phyloP scores from a whole-genome alignment of 441 rosid species.

The Populus hybrid region DNA sequence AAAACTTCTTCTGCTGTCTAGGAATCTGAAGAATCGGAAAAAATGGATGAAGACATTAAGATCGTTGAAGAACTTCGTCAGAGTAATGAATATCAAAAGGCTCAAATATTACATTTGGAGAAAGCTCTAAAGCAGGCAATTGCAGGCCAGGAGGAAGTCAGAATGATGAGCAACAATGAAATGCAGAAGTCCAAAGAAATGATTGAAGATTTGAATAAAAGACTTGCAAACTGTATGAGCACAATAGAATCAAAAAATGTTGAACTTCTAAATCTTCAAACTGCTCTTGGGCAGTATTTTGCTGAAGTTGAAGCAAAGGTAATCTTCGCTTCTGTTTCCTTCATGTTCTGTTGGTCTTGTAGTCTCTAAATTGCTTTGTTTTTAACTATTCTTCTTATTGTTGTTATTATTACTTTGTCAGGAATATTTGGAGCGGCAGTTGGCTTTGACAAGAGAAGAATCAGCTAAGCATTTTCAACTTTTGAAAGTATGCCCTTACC shows the following conservation, averaged over 20 bases:
- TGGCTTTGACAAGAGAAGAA: conserved; percentile 82
- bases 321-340: conserved; percentile 7
- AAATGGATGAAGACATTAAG: too few relatives aligned
- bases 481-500: conserved; percentile 50
- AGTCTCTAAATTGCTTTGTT: neutral
- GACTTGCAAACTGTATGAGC: conserved; percentile 62
- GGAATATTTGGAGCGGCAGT: conserved; percentile 81
- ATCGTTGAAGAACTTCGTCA: too few relatives aligned
- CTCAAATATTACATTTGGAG: too few relatives aligned
- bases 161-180: conserved; percentile 46
- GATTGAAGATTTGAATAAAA: conserved; percentile 66
- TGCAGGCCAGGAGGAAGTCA: conserved; percentile 61
- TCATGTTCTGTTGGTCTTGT: neutral
- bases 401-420: conserved; percentile 18
- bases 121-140: too few relatives aligned
- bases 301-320: conserved; percentile 98
- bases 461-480: conserved; percentile 55
- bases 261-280: conserved; percentile 88
- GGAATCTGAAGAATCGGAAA: too few relatives aligned
- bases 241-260: conserved; percentile 70
- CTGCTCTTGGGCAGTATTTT: conserved; percentile 96
- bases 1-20: too few relatives aligned
- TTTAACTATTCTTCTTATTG: neutral
- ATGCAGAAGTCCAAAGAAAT: conserved; percentile 59
- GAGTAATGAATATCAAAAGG: too few relatives aligned